phyloP scores from a whole-genome alignment of 2,329 filamentous ascomycete species.

The Ceratocystis harringtonii region DNA sequence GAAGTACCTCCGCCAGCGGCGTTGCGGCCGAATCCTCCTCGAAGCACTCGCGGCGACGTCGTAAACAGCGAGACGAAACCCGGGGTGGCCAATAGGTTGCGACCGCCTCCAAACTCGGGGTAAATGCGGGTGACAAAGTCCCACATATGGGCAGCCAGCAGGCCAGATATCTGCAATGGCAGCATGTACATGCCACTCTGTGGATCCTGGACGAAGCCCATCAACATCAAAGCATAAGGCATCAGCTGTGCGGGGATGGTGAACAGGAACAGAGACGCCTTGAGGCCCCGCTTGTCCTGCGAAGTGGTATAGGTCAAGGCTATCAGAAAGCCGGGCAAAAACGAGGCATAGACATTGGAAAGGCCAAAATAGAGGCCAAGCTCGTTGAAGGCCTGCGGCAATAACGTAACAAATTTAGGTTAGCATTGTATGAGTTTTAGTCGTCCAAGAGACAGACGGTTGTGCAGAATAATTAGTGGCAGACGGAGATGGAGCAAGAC shows the following conservation, averaged over 20 bases:
- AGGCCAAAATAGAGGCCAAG: slow-evolving; percentile 13
- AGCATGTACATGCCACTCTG: slow-evolving; percentile 42
- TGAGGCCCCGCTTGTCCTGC: slow-evolving; percentile 67
- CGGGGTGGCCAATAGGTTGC: slow-evolving; percentile 62
- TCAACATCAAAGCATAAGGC: slow-evolving; percentile 63
- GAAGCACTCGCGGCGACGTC: slow-evolving; percentile 24
- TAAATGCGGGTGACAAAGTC: slow-evolving; percentile 82
- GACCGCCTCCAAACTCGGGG: slow-evolving; percentile 74
- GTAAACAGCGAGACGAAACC: slow-evolving; percentile 54
- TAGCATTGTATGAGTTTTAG: background rate
- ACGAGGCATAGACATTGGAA: slow-evolving; percentile 25
- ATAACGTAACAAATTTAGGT: background rate
- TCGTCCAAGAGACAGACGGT: background rate
- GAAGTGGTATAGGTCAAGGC: slow-evolving; percentile 72
- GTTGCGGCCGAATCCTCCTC: slow-evolving; percentile 2
- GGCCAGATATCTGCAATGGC: slow-evolving; percentile 43
- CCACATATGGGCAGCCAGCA: slow-evolving; percentile 65
- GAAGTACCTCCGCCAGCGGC: background rate
- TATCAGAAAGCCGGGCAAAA: slow-evolving; percentile 53
- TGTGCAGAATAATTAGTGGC: background rate
- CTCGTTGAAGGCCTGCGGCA: slow-evolving; percentile 14
- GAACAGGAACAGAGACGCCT: slow-evolving; percentile 66
- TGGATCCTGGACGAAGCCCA: slow-evolving; percentile 51
- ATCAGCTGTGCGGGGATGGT: slow-evolving; percentile 69
- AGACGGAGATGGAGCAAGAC: slow-evolving; percentile 3